Evolutionary conservation across 1,139 yeast species (phyloP), one percentile per base, ranked within the genome.

Genomic region (Eremothecium sinecaudum): DNA sequence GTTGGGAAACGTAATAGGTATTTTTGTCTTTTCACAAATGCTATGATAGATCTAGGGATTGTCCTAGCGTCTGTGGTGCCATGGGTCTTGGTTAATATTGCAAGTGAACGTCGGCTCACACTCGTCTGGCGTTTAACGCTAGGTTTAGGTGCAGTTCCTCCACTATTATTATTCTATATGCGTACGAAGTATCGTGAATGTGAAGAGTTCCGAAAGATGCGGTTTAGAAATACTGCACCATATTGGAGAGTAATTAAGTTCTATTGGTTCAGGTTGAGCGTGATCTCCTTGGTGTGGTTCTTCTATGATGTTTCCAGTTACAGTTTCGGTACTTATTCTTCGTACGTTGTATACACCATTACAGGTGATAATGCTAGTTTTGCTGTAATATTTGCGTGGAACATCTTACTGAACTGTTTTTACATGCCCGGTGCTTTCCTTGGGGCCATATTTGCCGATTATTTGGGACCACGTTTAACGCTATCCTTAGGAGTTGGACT

Each of bases 111-210:
- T 31, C 82, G 83, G 54, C 69, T 86, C 56, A 73, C 74, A 29
- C 79, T 83, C 3, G 84, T 87, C 26, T 87, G 97, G 97, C 76
- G 97, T 65, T 62, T 86, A 37, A 75, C 94, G n/a, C 66, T 87
- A 31, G 96, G 93, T 26, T 62, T 87, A 21, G 97, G 97, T 56
- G 94, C 86, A n/a, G 71, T 87, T 38, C 87, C 92, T 27, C 97
- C 96, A 32, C 50, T 81, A 36, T 65, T 81, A 3, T 68, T 87
- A 46, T 80, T 87, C 52, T 71, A 78, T 55, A 58, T 84, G 58
- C 80, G 97, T 62, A 50, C 81, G 53, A 78, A 71, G 56, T 79
- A 80, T 66, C 63, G 70, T 45, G 93, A 86, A 58, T 75, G 82
- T 41, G 75, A 73, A 24, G 69, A 77, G 38, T 87, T 79, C 64